phyloP scores from a whole-genome alignment of 306 rosid species.

The Betula pendula region DNA sequence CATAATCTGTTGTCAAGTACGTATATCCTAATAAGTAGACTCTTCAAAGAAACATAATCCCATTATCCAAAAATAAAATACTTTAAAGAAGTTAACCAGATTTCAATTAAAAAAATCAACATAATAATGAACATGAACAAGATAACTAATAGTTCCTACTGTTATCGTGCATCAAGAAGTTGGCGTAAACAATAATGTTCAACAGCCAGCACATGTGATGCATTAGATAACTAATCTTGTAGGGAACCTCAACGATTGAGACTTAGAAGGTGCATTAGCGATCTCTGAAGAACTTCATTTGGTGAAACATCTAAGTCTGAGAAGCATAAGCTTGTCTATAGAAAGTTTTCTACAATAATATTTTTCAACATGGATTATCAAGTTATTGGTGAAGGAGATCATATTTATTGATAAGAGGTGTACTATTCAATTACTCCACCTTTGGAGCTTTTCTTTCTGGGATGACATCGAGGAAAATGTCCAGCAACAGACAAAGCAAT shows the following conservation, averaged over 20 bases:
- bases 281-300: not conserved
- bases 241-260: not conserved
- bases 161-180: not conserved
- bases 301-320: not conserved
- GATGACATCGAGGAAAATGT: not conserved
- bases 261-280: not conserved
- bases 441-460: not conserved
- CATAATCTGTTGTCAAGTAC: slow-evolving; percentile 60
- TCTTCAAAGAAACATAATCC: slow-evolving; percentile 5
- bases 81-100: slow-evolving; percentile 8
- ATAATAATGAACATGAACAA: not conserved
- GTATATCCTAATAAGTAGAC: slow-evolving; percentile 17
- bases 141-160: not conserved
- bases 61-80: not conserved
- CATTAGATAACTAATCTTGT: not conserved
- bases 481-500: not conserved
- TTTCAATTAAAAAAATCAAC: not conserved
- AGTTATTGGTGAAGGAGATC: not conserved
- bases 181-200: not conserved
- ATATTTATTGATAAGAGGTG: not conserved
- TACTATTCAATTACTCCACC: not conserved
- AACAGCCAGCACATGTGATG: not conserved
- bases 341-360: not conserved
- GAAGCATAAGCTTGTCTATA: not conserved
- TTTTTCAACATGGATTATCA: not conserved